Evolutionary conservation across 805 yeast species (phyloP), one percentile per base, ranked within the genome.

Genomic region (Candida wancherniae): DNA sequence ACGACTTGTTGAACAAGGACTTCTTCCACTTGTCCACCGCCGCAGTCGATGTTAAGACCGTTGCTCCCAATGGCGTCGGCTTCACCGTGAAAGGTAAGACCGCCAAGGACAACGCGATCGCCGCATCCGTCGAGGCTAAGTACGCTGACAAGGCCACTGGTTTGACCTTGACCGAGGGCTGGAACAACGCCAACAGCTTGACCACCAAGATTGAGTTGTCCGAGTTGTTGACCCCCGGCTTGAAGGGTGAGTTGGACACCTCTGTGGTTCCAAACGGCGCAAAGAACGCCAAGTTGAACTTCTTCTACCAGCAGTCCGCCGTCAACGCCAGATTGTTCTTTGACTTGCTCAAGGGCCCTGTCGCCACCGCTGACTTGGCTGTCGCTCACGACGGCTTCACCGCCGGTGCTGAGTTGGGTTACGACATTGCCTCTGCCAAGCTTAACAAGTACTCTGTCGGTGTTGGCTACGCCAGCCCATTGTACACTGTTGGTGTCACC

Each of bases 371-470:
- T 68, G 96, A 92, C 67, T 75, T 86, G 59, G 80, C 95, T 45
- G 77, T 88, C 55, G 94, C 95, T 56, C 94, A 85, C 70, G 95
- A 87, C 53, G 96, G 96, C 53, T 81, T 87, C 76, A 79, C 94
- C 50, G 90, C 90, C 51, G 98, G 98, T 69, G 94, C 88, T 50
- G 95, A 92, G 71, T 78, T 90, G 59, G 92, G 95, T 53, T 92
- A 92, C 75, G 97, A 92, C 71, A 85, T 92, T 58, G 73, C 84
- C 51, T 75, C 84, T 49, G 97, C 96, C 57, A 75, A 85, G 65
- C 80, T 92, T 60, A 84, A 95, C 67, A 84, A 84, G 67, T 87
- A 87, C 78, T 80, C 96, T 39, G 82, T 88, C 42, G 95, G 94
- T 52, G 71, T 84, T 52, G 97, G 97, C 58, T 92, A 86, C 83